Evolutionary conservation across 2,329 filamentous ascomycete genomes (phyloP).

Genomic region (Trichoderma oligosporum): DNA sequence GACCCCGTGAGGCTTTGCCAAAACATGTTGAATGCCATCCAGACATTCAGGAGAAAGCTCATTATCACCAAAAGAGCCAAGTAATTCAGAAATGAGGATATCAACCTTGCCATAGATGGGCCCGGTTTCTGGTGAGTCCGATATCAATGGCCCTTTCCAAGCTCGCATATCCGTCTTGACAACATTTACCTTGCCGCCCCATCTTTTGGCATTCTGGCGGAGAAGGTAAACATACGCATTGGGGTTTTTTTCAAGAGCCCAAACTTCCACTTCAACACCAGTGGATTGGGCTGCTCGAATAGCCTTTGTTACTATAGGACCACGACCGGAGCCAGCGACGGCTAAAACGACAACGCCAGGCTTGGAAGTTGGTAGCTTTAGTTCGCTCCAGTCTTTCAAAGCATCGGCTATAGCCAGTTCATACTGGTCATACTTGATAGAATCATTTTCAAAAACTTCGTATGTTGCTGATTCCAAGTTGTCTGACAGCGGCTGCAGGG

Average conservation of each 20-base stretch:
- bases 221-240: conserved; percentile 94
- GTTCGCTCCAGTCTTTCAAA: conserved; percentile 70
- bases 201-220: conserved; percentile 77
- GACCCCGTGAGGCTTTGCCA: conserved; percentile 75
- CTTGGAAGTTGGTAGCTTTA: conserved; percentile 68
- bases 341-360: conserved; percentile 76
- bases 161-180: conserved; percentile 96
- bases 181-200: conserved; percentile 75
- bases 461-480: conserved; percentile 97
- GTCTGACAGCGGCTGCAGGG: conserved; percentile 89
- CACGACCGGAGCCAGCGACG: conserved; percentile 88
- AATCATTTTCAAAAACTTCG: conserved; percentile 97
- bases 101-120: conserved; percentile 68
- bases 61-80: conserved; percentile 95
- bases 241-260: conserved; percentile 96
- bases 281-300: conserved; percentile 74
- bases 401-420: conserved; percentile 79
- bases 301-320: conserved; percentile 84
- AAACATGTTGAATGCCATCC: conserved; percentile 88
- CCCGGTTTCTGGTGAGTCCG: conserved; percentile 40
- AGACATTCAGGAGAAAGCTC: conserved; percentile 95
- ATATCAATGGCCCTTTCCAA: conserved; percentile 76
- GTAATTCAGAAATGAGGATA: conserved; percentile 87
- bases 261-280: conserved; percentile 76
- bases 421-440: conserved; percentile 96